phyloP scores from a whole-genome alignment of 768 basidiomycete species.

The Aureoboletus auriporus region DNA sequence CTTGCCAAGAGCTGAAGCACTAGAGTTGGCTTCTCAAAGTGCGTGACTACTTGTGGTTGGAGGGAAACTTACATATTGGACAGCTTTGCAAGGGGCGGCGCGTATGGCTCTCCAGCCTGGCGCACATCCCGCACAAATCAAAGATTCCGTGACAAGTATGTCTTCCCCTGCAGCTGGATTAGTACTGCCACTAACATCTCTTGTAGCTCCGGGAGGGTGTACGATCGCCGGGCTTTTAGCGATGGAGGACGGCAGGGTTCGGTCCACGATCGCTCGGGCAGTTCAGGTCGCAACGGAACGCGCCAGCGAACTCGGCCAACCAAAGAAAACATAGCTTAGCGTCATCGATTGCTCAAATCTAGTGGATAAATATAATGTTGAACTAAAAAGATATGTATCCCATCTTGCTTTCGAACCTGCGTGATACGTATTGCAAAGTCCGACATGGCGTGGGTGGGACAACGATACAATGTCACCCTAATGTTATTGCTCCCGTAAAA shows the following conservation, averaged over 20 bases:
- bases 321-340: conserved; percentile 41
- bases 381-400: conserved; percentile 18
- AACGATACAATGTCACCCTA: conserved; percentile 21
- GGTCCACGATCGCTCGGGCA: conserved; percentile 91
- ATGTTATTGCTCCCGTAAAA: conserved; percentile 89
- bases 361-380: neutral
- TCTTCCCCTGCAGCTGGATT: conserved; percentile 3
- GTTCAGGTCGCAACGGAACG: conserved; percentile 93
- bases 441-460: conserved; percentile 33
- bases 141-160: conserved; percentile 96
- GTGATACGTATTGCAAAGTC: conserved; percentile 23
- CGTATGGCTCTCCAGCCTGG: conserved; percentile 89
- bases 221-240: conserved; percentile 97
- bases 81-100: conserved; percentile 94
- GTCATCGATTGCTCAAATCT: neutral
- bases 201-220: conserved; percentile 90
- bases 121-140: conserved; percentile 93
- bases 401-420: conserved; percentile 36
- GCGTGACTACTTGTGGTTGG: conserved; percentile 22
- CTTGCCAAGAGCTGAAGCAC: conserved; percentile 84
- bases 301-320: conserved; percentile 81
- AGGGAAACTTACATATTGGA: neutral
- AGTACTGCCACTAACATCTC: conserved; percentile 1
- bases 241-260: conserved; percentile 89
- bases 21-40: conserved; percentile 97